Conservation (phyloP, 2,329 filamentous ascomycete genomes). For the Scolecobasidium constrictum region DNA sequence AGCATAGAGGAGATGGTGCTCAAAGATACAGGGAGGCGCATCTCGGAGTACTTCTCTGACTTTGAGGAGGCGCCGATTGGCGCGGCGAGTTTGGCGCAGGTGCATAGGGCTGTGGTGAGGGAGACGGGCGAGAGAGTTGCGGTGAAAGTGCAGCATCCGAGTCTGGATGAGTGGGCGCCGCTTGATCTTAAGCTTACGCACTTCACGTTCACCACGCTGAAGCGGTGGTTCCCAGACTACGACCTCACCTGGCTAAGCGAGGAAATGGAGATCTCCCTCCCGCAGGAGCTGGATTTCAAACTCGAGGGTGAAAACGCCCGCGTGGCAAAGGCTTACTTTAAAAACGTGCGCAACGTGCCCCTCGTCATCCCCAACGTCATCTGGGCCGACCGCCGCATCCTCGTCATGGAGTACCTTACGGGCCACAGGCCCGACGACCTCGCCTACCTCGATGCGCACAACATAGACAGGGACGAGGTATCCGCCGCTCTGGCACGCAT, state of each 20-base stretch:
- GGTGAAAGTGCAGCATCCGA: slow-evolving; percentile 93
- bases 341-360: slow-evolving; percentile 58
- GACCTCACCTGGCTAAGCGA: slow-evolving; percentile 91
- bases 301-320: slow-evolving; percentile 77
- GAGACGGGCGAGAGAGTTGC: slow-evolving; percentile 79
- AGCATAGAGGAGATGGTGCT: slow-evolving; percentile 82
- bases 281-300: slow-evolving; percentile 82
- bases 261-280: slow-evolving; percentile 85
- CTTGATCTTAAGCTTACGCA: slow-evolving; percentile 77
- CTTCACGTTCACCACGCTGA: slow-evolving; percentile 82
- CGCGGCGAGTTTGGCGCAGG: slow-evolving; percentile 87
- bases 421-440: slow-evolving; percentile 84
- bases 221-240: slow-evolving; percentile 93
- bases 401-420: slow-evolving; percentile 91
- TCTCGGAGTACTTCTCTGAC: slow-evolving; percentile 76
- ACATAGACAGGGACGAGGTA: slow-evolving; percentile 90
- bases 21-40: slow-evolving; percentile 65
- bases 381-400: slow-evolving; percentile 77
- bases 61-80: slow-evolving; percentile 77
- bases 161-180: slow-evolving; percentile 77
- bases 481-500: slow-evolving; percentile 81
- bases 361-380: slow-evolving; percentile 81
- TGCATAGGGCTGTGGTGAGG: slow-evolving; percentile 76
- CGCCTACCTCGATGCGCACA: slow-evolving; percentile 69
- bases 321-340: slow-evolving; percentile 70